Evolutionary conservation across 140 eudicot genomes (phyloP), one percentile per base, ranked within the genome.

Genomic region (Oenanthe javanica): DNA sequence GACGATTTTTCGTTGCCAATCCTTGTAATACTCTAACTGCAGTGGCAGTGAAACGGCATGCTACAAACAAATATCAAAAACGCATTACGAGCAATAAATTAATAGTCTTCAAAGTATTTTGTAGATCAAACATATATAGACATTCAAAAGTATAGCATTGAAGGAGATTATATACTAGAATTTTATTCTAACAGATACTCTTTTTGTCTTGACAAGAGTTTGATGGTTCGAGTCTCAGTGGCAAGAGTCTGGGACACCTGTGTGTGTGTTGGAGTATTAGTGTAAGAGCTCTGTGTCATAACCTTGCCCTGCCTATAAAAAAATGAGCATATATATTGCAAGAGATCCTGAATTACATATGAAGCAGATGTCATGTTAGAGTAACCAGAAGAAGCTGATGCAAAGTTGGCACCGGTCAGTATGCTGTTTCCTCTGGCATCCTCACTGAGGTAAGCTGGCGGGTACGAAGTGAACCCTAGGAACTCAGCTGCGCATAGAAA

Each of bases 311-410:
- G 31, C 31, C 31, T 31, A 31, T 31, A 31, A 31, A 31, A 31
- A 31, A 31, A 31, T 31, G 31, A 3, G 12, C 27, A 11, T 76
- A 51, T 51, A 50, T 76, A 8, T 18, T 6, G 21, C 6, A 74
- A 31, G 61, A 74, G 15, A 74, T 11, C 11, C n/a, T 47, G 74
- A 78, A 61, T 81, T 87, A 93, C 92, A 79, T 84, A 86, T 69
- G 89, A 42, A 40, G 64, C 73, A 23, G 94, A 83, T 69, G 97
- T 90, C 77, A 84, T 78, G 70, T 87, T 90, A 59, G 78, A 83
- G 80, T 86, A 92, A 54, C 97, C 97, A 67, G 91, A 84, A 84
- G 93, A 90, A 72, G 93, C 96, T 0, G 97, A 92, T 0, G 97
- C 97, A 67, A 92, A 89, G 87, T 92, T 92, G 79, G 83, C 96